These are phyloP conservation scores for Porphyrellus cyaneotinctus DNA, from an alignment of 768 basidiomycete species.

Conservation along the genomic window DNA sequence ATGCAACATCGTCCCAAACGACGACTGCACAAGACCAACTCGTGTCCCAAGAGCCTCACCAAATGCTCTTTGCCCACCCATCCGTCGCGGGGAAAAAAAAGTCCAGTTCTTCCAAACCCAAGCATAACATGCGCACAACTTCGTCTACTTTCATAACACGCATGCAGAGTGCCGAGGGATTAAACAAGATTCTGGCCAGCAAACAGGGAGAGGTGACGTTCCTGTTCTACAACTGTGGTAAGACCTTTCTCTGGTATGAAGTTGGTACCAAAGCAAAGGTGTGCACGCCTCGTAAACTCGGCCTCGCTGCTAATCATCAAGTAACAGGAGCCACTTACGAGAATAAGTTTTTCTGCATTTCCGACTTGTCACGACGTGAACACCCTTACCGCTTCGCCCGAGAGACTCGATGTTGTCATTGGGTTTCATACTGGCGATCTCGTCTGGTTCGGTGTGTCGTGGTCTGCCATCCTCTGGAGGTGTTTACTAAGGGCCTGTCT, in stretches of 20 bases:
- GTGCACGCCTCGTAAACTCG: conserved; percentile 12
- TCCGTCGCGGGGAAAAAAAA: conserved; percentile 54
- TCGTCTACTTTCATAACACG: conserved; percentile 91
- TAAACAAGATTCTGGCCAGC: conserved; percentile 63
- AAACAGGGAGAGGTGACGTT: conserved; percentile 86
- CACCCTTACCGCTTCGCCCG: conserved; percentile 65
- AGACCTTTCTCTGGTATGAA: conserved; percentile 84
- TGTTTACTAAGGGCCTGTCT: conserved; percentile 4
- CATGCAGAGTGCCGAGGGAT: conserved; percentile 75
- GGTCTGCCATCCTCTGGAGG: not conserved
- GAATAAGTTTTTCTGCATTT: conserved; percentile 79
- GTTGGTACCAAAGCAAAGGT: conserved; percentile 84
- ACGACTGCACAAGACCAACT: conserved; percentile 34
- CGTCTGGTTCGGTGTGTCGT: conserved; percentile 81
- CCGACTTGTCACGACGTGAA: conserved; percentile 94
- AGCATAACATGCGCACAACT: conserved; percentile 86
- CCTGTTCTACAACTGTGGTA: conserved; percentile 83
- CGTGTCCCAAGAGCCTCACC: conserved; percentile 33
- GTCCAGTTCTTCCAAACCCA: conserved; percentile 64
- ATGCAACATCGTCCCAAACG: conserved; percentile 32
- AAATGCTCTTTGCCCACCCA: conserved; percentile 59
- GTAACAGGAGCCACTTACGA: conserved; percentile 78
- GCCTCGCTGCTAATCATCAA: conserved; percentile 5
- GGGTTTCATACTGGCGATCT: conserved; percentile 95
- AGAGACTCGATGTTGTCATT: conserved; percentile 82